A percentile compares a stretch with the other conserved stretches of the same genome.
Evolutionary conservation across 495 filamentous ascomycete genomes (phyloP).

Genomic region (Aspergillus egyptiacus): DNA sequence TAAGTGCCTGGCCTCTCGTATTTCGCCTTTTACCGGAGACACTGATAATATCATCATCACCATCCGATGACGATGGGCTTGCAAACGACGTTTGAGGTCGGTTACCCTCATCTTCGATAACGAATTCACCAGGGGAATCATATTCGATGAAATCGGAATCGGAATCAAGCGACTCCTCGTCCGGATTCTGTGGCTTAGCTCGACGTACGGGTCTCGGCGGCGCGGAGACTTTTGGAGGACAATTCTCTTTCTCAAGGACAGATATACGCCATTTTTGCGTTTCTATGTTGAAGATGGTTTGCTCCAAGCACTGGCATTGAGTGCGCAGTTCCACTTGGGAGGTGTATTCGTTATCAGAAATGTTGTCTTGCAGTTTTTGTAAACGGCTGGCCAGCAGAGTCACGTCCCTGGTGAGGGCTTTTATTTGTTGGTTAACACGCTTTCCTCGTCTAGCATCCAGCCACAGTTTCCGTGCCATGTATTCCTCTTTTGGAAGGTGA

Average conservation of each 20-base stretch:
- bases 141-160: constrained; percentile 28
- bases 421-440: constrained; percentile 26
- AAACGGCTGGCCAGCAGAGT: constrained; percentile 44
- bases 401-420: constrained; percentile 18
- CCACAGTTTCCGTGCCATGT: constrained; percentile 60
- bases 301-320: constrained; percentile 53
- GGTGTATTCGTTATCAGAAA: constrained; percentile 46
- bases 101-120: constrained; percentile 31
- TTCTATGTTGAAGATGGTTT: constrained; percentile 54
- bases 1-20: constrained; percentile 3
- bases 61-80: constrained; percentile 19
- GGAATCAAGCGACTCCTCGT: constrained; percentile 38
- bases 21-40: constrained; percentile 17
- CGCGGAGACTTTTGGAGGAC: constrained; percentile 42
- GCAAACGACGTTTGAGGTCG: neutral
- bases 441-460: constrained; percentile 34
- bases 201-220: constrained; percentile 21
- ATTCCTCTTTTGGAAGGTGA: constrained; percentile 47
- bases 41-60: constrained; percentile 25
- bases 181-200: constrained; percentile 20
- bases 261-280: constrained; percentile 48
- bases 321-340: constrained; percentile 39
- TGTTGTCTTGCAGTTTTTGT: constrained; percentile 40
- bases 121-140: constrained; percentile 43
- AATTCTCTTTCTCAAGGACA: constrained; percentile 41